phyloP scores from a whole-genome alignment of 345 rosid genomes.

The Excoecaria cochinchinensis region DNA sequence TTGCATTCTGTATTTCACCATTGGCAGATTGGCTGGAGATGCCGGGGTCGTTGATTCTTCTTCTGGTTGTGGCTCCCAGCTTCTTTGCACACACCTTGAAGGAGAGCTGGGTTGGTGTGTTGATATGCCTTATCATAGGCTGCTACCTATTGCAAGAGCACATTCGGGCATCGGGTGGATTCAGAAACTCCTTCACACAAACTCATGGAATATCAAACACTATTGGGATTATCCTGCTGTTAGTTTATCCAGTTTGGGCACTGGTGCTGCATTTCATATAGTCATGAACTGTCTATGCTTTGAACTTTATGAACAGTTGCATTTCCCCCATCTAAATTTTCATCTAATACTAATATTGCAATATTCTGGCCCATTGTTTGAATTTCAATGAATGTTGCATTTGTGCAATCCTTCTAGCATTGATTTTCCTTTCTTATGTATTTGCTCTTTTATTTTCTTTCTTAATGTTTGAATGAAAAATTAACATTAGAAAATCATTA shows the following conservation, averaged over 20 bases:
- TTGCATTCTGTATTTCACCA: neutral
- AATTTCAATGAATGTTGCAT: neutral
- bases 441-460: no score
- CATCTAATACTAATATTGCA: neutral
- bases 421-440: no score
- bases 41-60: constrained; percentile 70
- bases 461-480: neutral
- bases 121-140: constrained; percentile 67
- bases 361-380: neutral
- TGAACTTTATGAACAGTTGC: neutral
- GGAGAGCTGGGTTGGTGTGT: constrained; percentile 58
- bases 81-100: constrained; percentile 56
- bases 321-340: neutral
- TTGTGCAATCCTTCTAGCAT: neutral
- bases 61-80: constrained; percentile 63
- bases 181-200: constrained; percentile 73
- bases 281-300: neutral
- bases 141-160: constrained; percentile 92
- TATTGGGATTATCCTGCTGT: constrained; percentile 65
- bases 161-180: constrained; percentile 87
- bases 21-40: constrained; percentile 70
- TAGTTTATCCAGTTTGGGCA: constrained; percentile 82
- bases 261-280: constrained; percentile 55
- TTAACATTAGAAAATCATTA: no score
- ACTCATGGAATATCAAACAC: constrained; percentile 79